phyloP scores from a whole-genome alignment of 306 rosid genomes.

The Citrullus colocynthis region DNA sequence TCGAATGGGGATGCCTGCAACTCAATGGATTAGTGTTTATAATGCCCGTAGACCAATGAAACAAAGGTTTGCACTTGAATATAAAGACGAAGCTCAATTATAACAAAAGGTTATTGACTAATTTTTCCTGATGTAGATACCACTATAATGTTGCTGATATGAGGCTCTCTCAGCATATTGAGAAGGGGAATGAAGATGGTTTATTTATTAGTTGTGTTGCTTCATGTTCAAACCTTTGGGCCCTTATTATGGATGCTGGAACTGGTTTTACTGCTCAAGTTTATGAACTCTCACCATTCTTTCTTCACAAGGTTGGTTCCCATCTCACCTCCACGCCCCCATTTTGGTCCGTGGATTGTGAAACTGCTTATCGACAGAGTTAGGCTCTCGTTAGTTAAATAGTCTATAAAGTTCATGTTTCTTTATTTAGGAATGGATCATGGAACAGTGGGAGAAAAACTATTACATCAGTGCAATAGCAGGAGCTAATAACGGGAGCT shows the following conservation, averaged over 20 bases:
- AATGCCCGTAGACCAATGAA: slow-evolving; percentile 79
- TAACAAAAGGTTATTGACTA: not conserved
- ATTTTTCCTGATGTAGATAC: slow-evolving; percentile 39
- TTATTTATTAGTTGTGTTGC: slow-evolving; percentile 70
- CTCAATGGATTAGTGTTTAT: slow-evolving; percentile 81
- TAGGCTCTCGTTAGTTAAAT: not conserved
- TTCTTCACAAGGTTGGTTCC: slow-evolving; percentile 63
- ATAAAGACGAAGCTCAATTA: not conserved
- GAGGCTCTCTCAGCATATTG: slow-evolving; percentile 82
- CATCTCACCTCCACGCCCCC: too few relatives aligned
- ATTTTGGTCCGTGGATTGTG: not conserved
- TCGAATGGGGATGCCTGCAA: slow-evolving; percentile 76
- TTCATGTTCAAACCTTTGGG: slow-evolving; percentile 72
- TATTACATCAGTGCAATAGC: slow-evolving; percentile 69
- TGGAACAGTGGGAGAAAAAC: slow-evolving; percentile 82
- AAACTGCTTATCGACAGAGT: not conserved
- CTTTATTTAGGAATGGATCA: slow-evolving; percentile 59
- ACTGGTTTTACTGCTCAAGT: slow-evolving; percentile 77
- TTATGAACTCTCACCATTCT: slow-evolving; percentile 55
- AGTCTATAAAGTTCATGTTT: not conserved
- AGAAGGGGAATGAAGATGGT: slow-evolving; percentile 82
- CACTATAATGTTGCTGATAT: slow-evolving; percentile 75
- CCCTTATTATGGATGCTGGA: slow-evolving; percentile 91
- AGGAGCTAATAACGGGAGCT: slow-evolving; percentile 65
- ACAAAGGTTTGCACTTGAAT: slow-evolving; percentile 47